Conservation (phyloP, 306 rosid species). For the Quercus variabilis region DNA sequence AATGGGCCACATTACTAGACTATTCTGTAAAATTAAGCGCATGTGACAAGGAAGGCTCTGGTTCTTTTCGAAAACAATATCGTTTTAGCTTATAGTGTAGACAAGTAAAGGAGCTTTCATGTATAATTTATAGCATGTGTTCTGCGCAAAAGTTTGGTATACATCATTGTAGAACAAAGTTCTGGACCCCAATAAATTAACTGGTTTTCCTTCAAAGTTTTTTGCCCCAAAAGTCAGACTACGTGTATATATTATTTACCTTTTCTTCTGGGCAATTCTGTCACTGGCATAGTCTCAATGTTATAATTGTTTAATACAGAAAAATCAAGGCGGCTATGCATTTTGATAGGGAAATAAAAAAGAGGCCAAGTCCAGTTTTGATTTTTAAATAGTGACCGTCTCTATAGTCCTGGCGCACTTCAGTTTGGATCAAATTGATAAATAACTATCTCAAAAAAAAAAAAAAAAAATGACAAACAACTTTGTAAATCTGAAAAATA, state of each 20-base stretch:
- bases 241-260: background rate
- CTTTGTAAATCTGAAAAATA: no score
- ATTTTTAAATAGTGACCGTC: background rate
- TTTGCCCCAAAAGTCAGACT: background rate
- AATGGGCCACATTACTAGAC: background rate
- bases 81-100: background rate
- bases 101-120: background rate
- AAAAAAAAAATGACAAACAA: no score
- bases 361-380: background rate
- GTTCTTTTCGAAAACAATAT: background rate
- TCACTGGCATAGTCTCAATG: background rate
- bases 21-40: background rate
- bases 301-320: background rate
- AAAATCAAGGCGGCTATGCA: background rate
- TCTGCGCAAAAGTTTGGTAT: background rate
- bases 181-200: background rate
- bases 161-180: background rate
- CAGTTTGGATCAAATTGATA: background rate
- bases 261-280: background rate
- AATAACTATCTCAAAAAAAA: no score
- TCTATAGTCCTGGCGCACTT: background rate
- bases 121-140: background rate
- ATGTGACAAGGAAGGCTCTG: constrained; percentile 2
- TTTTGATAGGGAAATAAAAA: background rate
- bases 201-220: background rate